These are phyloP conservation scores for Kokia cookei DNA, from an alignment of 441 rosid genomes.

Conservation along the genomic window DNA sequence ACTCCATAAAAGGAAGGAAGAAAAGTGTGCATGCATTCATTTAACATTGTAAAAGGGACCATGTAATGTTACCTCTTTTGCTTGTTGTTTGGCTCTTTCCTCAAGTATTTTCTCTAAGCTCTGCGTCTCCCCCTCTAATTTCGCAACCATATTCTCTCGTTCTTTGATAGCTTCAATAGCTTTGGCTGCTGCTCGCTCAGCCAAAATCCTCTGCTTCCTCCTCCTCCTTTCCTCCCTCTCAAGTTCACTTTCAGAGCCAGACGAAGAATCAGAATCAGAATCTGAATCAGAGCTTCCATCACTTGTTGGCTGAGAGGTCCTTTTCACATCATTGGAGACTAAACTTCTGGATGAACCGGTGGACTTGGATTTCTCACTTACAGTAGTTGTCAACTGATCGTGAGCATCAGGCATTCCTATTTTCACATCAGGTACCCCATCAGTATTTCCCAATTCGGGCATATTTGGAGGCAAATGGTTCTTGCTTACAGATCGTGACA, in stretches of 20 bases:
- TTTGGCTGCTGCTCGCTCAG: conserved; percentile 78
- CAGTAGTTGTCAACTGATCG: conserved; percentile 24
- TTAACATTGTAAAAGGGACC: background rate
- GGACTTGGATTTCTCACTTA: conserved; percentile 33
- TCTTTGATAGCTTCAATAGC: conserved; percentile 74
- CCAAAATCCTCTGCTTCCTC: conserved; percentile 65
- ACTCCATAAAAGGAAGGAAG: background rate
- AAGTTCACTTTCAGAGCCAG: conserved; percentile 77
- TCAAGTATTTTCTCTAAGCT: conserved; percentile 95
- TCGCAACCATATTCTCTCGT: conserved; percentile 83
- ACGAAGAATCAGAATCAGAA: conserved; percentile 59
- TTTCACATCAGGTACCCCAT: conserved; percentile 26
- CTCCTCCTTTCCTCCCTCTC: conserved; percentile 75
- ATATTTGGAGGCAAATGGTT: conserved; percentile 20
- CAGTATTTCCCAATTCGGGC: conserved; percentile 18
- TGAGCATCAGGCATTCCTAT: conserved; percentile 30
- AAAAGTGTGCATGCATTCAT: background rate
- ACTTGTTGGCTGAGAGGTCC: conserved; percentile 25
- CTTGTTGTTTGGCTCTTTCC: conserved; percentile 91
- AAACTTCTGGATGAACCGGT: conserved; percentile 29
- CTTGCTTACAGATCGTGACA: conserved; percentile 20
- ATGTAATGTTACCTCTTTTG: conserved; percentile 59
- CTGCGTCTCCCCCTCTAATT: conserved; percentile 91
- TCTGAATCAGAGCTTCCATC: conserved; percentile 52
- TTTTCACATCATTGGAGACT: conserved; percentile 36